Evolutionary conservation across 2,329 filamentous ascomycete genomes (phyloP), one percentile per base, ranked within the genome.

Genomic region (Neurospora crassa): DNA sequence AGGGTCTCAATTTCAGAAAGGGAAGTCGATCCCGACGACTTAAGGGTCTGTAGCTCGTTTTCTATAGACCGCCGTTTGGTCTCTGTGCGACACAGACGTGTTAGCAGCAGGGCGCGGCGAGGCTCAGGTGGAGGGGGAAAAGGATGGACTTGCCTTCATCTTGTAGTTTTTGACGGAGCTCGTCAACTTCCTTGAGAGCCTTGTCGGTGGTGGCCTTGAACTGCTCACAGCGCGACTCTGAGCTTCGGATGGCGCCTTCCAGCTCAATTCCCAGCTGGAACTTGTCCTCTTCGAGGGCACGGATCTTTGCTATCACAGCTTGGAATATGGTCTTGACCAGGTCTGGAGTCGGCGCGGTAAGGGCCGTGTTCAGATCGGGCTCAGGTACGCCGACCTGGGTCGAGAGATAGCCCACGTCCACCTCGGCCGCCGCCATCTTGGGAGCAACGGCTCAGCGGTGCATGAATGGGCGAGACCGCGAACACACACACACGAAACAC

Each of bases 191-290:
- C 75, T 92, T 92, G 73, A 94, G 86, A 11, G 92, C 91, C 79
- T 95, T 95, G 73, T 96, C 93, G 67, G 93, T 88, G 0, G 91
- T 92, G 6, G 88, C 86, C 82, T 96, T 97, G 79, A 96, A 89
- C 10, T 90, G 88, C 78, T 95, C 93, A 75, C 90, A 90, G 81
- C 94, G 92, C 34, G 91, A 89, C 79, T 98, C 95, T 72, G 91
- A 91, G 75, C 88, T 92, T 76, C 94, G 91, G 68, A 97, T 91
- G 20, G 91, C 91, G 80, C 93, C 96, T 80, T 99, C 96, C 8
- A 98, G 87, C 83, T 98, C 94, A 67, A 99, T 96, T 77, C 97
- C 93, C 67, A 92, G 84, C 75, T 93, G 91, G 67, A 97, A 86
- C 82, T 97, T 98, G 75, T 97, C 92, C 11, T 95, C 91, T 76